A percentile compares a stretch with the other conserved stretches of the same genome.
phyloP scores from a whole-genome alignment of 352 stramenopile species.

The Pythium folliculosum region DNA sequence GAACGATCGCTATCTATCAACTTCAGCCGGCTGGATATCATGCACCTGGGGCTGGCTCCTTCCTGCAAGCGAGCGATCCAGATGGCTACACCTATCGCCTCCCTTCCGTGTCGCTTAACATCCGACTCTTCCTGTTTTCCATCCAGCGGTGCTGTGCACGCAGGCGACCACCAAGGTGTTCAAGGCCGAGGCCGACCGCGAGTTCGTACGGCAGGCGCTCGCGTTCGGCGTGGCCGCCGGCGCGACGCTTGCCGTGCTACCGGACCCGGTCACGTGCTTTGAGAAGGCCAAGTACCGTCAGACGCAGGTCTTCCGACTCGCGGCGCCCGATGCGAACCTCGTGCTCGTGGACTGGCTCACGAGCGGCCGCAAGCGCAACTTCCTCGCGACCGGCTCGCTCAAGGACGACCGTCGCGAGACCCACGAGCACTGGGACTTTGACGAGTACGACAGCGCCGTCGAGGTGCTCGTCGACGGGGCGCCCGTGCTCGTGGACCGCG shows the following conservation, averaged over 20 bases:
- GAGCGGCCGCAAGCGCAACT: constrained; percentile 83
- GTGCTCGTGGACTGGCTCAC: constrained; percentile 88
- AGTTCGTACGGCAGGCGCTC: constrained; percentile 60
- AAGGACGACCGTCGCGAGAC: constrained; percentile 64
- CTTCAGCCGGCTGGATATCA: constrained; percentile 4
- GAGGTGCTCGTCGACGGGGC: constrained; percentile 60
- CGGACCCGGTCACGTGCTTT: constrained; percentile 84
- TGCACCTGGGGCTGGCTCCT: constrained; percentile 3
- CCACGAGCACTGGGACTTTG: constrained; percentile 80
- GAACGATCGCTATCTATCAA: background rate
- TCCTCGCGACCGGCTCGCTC: constrained; percentile 58
- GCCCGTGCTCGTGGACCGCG: constrained; percentile 64
- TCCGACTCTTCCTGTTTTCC: constrained; percentile 1
- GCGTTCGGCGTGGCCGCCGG: constrained; percentile 44
- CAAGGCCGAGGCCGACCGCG: constrained; percentile 50
- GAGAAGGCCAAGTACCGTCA: constrained; percentile 69
- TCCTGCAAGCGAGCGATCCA: constrained; percentile 4
- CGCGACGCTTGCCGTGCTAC: constrained; percentile 74
- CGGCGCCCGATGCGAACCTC: constrained; percentile 44
- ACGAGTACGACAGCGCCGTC: constrained; percentile 66
- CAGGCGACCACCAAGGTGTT: constrained; percentile 90
- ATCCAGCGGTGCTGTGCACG: constrained; percentile 53
- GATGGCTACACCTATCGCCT: constrained; percentile 18
- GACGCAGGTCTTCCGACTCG: constrained; percentile 59
- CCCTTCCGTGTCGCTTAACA: background rate